A percentile compares a stretch with the other conserved stretches of the same genome.
Evolutionary conservation across 2,329 filamentous ascomycete species (phyloP).

Genomic region (Sphaerulina vaccinii): DNA sequence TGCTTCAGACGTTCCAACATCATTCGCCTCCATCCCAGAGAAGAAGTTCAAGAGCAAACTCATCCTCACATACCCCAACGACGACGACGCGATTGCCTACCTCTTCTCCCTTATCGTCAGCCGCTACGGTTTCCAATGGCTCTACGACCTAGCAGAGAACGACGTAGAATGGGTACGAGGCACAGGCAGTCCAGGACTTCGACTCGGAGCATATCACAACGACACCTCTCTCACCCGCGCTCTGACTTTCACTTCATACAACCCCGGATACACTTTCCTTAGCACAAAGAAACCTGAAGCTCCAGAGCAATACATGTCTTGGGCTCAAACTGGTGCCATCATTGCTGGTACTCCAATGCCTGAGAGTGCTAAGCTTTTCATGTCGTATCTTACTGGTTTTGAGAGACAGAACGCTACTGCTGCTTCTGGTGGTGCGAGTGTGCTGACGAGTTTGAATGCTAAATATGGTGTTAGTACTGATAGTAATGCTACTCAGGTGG

Average conservation of each 20-base stretch:
- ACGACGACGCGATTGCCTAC: slow-evolving; percentile 57
- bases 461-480: slow-evolving; percentile 7
- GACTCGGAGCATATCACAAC: slow-evolving; percentile 29
- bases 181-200: slow-evolving; percentile 42
- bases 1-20: slow-evolving; percentile 33
- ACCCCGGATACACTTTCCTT: neutral
- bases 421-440: neutral
- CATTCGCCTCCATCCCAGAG: slow-evolving; percentile 47
- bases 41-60: slow-evolving; percentile 56
- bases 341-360: slow-evolving; percentile 47
- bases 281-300: slow-evolving; percentile 8
- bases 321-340: slow-evolving; percentile 50
- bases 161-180: slow-evolving; percentile 55
- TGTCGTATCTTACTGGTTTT: slow-evolving; percentile 37
- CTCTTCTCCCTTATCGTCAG: slow-evolving; percentile 48
- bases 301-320: slow-evolving; percentile 44
- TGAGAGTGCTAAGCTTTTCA: slow-evolving; percentile 50
- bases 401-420: slow-evolving; percentile 12
- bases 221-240: slow-evolving; percentile 20
- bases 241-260: slow-evolving; percentile 20
- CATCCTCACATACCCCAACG: slow-evolving; percentile 57
- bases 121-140: slow-evolving; percentile 47
- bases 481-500: slow-evolving; percentile 18
- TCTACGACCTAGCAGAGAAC: slow-evolving; percentile 47
- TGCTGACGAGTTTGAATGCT: slow-evolving; percentile 15